Evolutionary conservation across 2,329 filamentous ascomycete genomes (phyloP), one percentile per base, ranked within the genome.

Genomic region (Aspergillus latus): DNA sequence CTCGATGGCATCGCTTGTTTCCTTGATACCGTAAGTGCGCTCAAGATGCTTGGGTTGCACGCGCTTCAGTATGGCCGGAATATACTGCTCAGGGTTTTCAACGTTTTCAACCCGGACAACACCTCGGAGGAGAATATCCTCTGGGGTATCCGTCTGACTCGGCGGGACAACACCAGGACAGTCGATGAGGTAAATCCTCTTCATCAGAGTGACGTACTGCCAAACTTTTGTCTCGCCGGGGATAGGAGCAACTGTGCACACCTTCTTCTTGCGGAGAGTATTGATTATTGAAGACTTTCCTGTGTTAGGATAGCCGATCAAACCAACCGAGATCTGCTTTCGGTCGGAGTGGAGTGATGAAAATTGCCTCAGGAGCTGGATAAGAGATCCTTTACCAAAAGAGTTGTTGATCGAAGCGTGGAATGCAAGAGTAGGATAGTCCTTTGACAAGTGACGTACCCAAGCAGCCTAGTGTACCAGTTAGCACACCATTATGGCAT

Each of bases 221-320:
- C 94, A 97, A 30, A 97, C 89, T 76, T 97, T 97, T 34, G 93
- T 97, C 79, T 97, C 92, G 11, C 92, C 94, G 5, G 94, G 93
- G 60, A 97, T 96, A 5, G 93, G 94, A 5, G 94, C 94, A 3
- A 96, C 91, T 13, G 83, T 94, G 77, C 92, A 92, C 40, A 97
- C 92, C 72, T 94, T 92, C 80, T 97, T 97, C 73, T 92, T 93
- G 45, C 92, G 84, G 2, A 99, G 79, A 0, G 93, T 96, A 77
- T 99, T 99, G 77, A 99, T 97, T 64, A 99, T 94, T 43, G 90
- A 94, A 2, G 90, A 96, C 75, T 99, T 99, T 66, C 94, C 94
- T 0, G 90, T 92, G 67, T 97, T 99, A 3, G 94, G 94, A 63
- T 94, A 94, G 26, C 88, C 88, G 64, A 96, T 89, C 61, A 96